Evolutionary conservation across 305 asterid species (phyloP).

Genomic region (Fraxinus sp.): DNA sequence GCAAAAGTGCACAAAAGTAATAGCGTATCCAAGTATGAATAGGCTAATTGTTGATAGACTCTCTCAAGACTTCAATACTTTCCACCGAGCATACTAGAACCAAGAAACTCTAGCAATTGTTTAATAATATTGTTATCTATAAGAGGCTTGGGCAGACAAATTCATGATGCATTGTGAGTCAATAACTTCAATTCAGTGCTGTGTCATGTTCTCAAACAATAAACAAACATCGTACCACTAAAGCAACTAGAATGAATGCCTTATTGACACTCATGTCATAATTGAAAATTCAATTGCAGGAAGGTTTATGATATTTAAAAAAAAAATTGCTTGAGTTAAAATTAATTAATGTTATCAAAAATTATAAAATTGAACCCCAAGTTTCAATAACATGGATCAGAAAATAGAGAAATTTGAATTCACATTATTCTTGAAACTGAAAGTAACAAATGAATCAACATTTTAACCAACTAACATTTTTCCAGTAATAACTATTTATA

Average conservation of each 20-base stretch:
- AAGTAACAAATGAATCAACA: not conserved
- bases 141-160: not conserved
- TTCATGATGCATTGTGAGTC: not conserved
- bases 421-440: not conserved
- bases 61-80: too few species aligned
- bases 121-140: too few species aligned
- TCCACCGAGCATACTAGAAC: too few species aligned
- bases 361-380: not conserved
- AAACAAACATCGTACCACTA: not conserved
- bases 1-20: slow-evolving; percentile 25
- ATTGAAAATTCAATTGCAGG: not conserved
- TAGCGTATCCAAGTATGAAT: not conserved
- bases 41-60: not conserved
- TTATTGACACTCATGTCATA: not conserved
- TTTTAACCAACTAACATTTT: not conserved
- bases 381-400: not conserved
- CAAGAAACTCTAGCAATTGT: too few species aligned
- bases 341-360: not conserved
- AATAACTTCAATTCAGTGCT: slow-evolving; percentile 5
- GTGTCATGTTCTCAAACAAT: not conserved
- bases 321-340: not conserved
- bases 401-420: not conserved
- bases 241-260: not conserved
- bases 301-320: not conserved
- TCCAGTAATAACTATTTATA: not conserved